A percentile compares a stretch with the other conserved stretches of the same genome.
Evolutionary conservation across 2,329 filamentous ascomycete species (phyloP).

Genomic region (Reticulascus tulasneorum): DNA sequence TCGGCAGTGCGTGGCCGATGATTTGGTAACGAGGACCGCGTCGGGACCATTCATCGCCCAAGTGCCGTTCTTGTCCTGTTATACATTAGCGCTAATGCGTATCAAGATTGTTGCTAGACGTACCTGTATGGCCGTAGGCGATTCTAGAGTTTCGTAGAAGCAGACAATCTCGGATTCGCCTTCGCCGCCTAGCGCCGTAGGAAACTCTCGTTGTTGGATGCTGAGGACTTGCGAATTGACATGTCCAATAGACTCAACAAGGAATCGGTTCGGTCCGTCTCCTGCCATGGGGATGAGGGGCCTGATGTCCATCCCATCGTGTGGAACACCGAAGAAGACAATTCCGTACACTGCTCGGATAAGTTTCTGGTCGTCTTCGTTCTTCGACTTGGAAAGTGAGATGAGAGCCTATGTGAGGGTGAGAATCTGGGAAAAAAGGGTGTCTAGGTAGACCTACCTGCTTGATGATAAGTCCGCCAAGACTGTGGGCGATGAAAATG

Average conservation of each 20-base stretch:
- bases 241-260: slow-evolving; percentile 5
- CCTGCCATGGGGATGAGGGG: slow-evolving; percentile 16
- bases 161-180: slow-evolving; percentile 16
- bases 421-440: too few species aligned
- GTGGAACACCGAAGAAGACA: slow-evolving; percentile 16
- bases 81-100: too few species aligned
- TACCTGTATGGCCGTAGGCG: slow-evolving; percentile 19
- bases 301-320: slow-evolving; percentile 16
- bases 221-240: slow-evolving; percentile 3
- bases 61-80: slow-evolving; percentile 13
- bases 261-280: slow-evolving; percentile 10
- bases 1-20: slow-evolving; percentile 21
- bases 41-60: slow-evolving; percentile 20
- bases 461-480: slow-evolving; percentile 17
- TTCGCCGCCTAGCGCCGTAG: slow-evolving; percentile 10
- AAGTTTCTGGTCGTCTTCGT: slow-evolving; percentile 5
- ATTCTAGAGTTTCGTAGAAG: slow-evolving; percentile 21
- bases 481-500: slow-evolving; percentile 16
- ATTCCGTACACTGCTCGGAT: slow-evolving; percentile 10
- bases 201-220: slow-evolving; percentile 3
- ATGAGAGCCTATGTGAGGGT: slow-evolving; percentile 8
- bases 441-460: too few species aligned
- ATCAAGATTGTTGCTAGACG: not conserved
- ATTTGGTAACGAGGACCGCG: slow-evolving; percentile 17
- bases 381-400: slow-evolving; percentile 4